Evolutionary conservation across 305 asterid genomes (phyloP), one percentile per base, ranked within the genome.

Genomic region (Fraxinus baroniana): DNA sequence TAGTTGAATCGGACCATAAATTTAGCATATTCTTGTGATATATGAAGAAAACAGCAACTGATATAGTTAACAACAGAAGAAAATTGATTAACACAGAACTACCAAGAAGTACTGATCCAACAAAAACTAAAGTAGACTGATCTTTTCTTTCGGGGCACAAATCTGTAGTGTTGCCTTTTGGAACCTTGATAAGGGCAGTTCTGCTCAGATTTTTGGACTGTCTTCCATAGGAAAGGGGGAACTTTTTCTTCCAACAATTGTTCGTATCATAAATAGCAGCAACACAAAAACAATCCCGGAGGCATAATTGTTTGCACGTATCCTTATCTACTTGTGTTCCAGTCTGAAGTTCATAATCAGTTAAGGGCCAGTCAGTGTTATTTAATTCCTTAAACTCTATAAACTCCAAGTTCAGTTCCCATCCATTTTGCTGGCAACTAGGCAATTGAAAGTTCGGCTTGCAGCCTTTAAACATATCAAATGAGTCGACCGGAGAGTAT

Each of bases 1-100:
- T 4, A 9, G 32, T 20, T 20, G 81, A 33, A 46, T 77, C 78
- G 0, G 81, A 22, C 68, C 64, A 41, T 17, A 82, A 64, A 73
- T 60, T 46, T 22, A 82, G 70, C 78, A 84, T 1, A 20, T 83
- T 83, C 41, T 72, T 77, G 15, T 24, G 85, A 49, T 83, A 81
- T 1, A 35, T 1, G 22, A 81, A 55, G 79, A 78, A 76, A 62
- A 73, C 22, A 12, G 26, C 82, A 18, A 52, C 57, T 2, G 52
- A 36, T 5, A 82, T 35, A 7, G 62, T 30, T 49, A 62, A 20
- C 22, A 84, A 41, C 24, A 87, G 57, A 33, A 81, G 81, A 76
- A 83, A 60, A 81, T 87, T 87, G 3, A 87, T 4, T 39, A 85
- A 83, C 0, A 79, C 72, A n/a, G 88, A 87, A 73, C 88, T 79